Conservation (phyloP, 768 basidiomycete species). For the Lactifluus pinguis region DNA sequence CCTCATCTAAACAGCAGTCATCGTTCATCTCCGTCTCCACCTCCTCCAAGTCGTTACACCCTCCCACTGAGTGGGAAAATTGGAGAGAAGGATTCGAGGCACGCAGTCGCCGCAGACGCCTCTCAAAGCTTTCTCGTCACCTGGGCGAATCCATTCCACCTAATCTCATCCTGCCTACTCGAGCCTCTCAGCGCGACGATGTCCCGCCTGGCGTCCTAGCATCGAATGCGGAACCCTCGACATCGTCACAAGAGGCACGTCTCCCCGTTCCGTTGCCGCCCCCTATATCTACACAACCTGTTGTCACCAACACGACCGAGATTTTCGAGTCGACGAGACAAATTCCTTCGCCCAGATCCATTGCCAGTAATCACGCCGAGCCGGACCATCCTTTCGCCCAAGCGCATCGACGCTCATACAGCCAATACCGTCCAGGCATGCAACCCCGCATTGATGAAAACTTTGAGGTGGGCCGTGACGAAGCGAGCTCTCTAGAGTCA, state of each 20-base stretch:
- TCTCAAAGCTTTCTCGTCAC: slow-evolving; percentile 15
- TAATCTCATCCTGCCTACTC: slow-evolving; percentile 2
- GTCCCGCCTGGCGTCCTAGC: background rate
- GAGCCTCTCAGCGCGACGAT: background rate
- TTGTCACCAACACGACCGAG: background rate
- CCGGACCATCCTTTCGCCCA: background rate
- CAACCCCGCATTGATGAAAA: background rate
- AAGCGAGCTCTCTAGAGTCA: background rate
- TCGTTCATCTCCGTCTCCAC: slow-evolving; percentile 1
- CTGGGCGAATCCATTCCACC: slow-evolving; percentile 13
- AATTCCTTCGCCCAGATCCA: background rate
- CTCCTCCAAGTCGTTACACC: background rate
- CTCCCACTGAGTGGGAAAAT: background rate
- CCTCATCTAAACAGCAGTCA: background rate
- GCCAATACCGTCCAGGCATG: background rate
- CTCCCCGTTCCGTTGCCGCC: background rate
- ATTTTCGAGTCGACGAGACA: background rate
- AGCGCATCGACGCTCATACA: background rate
- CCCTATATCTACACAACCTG: background rate
- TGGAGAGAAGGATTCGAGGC: slow-evolving; percentile 2
- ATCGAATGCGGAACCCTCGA: background rate
- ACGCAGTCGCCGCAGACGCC: slow-evolving; percentile 9
- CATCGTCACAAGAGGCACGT: background rate
- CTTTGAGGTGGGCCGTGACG: background rate
- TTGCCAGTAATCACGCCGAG: background rate